A percentile compares a stretch with the other conserved stretches of the same genome.
These are phyloP conservation scores for Physcomitrellopsis africana DNA, from an alignment of 225 moss, liverwort and hornwort genomes.

Conservation along the genomic window DNA sequence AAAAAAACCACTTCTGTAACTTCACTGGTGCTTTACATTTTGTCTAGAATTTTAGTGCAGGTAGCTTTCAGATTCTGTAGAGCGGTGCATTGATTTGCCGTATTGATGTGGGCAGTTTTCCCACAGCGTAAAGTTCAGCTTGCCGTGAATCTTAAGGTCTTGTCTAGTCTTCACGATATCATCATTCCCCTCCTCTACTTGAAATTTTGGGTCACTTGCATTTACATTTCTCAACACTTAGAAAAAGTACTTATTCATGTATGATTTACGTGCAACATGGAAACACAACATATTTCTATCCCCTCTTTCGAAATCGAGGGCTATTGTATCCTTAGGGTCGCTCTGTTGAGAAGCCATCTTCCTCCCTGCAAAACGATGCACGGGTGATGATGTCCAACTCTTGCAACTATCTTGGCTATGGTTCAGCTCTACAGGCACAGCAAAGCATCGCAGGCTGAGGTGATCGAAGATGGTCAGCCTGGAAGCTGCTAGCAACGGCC, in stretches of 20 bases:
- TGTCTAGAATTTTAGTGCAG: background rate
- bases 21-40: background rate
- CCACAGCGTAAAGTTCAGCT: background rate
- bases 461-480: background rate
- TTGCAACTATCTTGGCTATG: background rate
- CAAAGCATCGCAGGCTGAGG: background rate
- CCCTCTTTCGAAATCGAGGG: background rate
- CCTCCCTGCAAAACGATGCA: background rate
- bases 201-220: background rate
- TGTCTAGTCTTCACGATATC: background rate
- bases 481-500: slow-evolving; percentile 3
- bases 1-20: background rate
- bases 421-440: slow-evolving; percentile 14
- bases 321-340: background rate
- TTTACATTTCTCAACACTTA: background rate
- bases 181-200: background rate
- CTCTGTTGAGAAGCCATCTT: background rate
- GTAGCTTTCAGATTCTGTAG: too few relatives aligned
- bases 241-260: background rate
- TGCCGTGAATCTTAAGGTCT: background rate
- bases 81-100: too few relatives aligned
- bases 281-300: background rate
- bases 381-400: background rate
- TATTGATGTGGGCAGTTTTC: too few relatives aligned
- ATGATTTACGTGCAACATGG: background rate